phyloP scores from a whole-genome alignment of 495 filamentous ascomycete species.

The Penicillium cinerascens region DNA sequence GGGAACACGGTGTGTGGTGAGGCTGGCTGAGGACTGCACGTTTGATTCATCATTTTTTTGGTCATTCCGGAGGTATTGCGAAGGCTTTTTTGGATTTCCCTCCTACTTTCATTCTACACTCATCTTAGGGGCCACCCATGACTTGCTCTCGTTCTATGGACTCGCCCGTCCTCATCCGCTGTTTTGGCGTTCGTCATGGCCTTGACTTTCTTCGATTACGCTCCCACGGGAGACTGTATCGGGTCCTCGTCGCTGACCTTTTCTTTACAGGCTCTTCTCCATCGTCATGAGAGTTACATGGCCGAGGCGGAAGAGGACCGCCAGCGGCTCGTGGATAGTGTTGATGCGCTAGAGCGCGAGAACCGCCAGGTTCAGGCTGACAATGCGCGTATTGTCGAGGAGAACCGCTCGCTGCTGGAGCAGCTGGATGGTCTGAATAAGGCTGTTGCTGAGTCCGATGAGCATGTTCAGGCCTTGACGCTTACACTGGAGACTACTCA shows the following conservation, averaged over 20 bases:
- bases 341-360: conserved; percentile 73
- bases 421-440: conserved; percentile 80
- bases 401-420: conserved; percentile 73
- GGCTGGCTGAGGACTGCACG: conserved; percentile 14
- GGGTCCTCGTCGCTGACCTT: conserved; percentile 60
- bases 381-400: conserved; percentile 71
- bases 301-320: conserved; percentile 84
- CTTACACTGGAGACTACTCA: conserved; percentile 70
- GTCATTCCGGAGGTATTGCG: conserved; percentile 15
- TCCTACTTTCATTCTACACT: neutral
- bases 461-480: conserved; percentile 66
- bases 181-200: conserved; percentile 41
- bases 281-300: conserved; percentile 90
- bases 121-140: neutral
- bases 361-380: conserved; percentile 68
- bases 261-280: conserved; percentile 78
- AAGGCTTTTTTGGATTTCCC: conserved; percentile 2
- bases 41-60: conserved; percentile 22
- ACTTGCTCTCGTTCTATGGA: conserved; percentile 10
- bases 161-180: conserved; percentile 27
- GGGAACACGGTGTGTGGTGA: neutral
- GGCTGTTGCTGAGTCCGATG: conserved; percentile 70
- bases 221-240: conserved; percentile 16
- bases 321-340: conserved; percentile 59
- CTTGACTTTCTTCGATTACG: conserved; percentile 18